Evolutionary conservation across 164 flowering plant genomes (phyloP), one percentile per base, ranked within the genome.

Genomic region (Aristolochia contorta): DNA sequence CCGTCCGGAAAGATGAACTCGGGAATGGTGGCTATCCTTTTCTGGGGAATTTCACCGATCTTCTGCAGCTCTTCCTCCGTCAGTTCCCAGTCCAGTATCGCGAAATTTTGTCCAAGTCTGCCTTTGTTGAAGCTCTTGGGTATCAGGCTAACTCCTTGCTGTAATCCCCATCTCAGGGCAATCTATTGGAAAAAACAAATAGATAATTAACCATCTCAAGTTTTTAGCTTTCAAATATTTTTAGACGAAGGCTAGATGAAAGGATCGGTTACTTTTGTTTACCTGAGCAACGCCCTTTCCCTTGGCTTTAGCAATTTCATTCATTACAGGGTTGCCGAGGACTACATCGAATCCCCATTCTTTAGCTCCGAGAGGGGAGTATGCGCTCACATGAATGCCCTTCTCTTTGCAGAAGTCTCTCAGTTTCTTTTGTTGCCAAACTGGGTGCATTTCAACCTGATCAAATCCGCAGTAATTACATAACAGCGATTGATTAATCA

Each of bases 401-500:
- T 69, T 64, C 20, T 30, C 59, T 15, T 25, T 43, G 56, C 80
- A 74, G 52, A 69, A 71, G 3, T 77, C 67, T 50, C 61, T 71
- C 52, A 73, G 57, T 15, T 71, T 59, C 52, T 43, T 51, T 57
- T 71, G 77, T 1, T 67, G 63, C 75, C 77, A 77, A 30, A 57
- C 25, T 37, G 77, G 74, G 67, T 74, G 65, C 71, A 74, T 59
- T 56, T 77, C 80, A 23, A 77, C 75, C 80, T 77, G 32, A 55
- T 1, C 14, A 55, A 2, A 18, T 27, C 24, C 24, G 13, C 18
- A 16, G 4, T 6, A 55, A 55, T n/a, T 16, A 24, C 8, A 10
- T 23, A 18, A 19, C 1, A 16, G 23, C 8, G 23, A 19, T 51
- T 19, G 8, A 20, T 20, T 2, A 19, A 4, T 19, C 12, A 5